Conservation (phyloP, 257 asterid genomes). For the Ilex asprella region DNA sequence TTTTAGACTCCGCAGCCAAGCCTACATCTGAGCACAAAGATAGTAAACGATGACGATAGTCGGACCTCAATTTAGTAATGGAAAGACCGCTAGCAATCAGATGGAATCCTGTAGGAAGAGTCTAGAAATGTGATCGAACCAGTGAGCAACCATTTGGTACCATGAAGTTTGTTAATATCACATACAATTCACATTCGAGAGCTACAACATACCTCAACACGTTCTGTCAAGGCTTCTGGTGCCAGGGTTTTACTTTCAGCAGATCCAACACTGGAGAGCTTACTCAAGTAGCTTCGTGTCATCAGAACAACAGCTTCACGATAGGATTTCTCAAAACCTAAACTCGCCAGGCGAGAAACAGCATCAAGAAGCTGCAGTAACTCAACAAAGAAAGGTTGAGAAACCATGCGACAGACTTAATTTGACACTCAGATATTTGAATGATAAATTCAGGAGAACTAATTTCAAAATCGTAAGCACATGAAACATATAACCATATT, state of each 20-base stretch:
- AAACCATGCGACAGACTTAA: constrained; percentile 21
- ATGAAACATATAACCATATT: constrained; percentile 8
- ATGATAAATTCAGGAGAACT: constrained; percentile 1
- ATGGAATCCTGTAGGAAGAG: constrained; percentile 96
- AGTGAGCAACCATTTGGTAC: constrained; percentile 52
- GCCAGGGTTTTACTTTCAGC: constrained; percentile 79
- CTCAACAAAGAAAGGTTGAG: constrained; percentile 59
- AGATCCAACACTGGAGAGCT: constrained; percentile 77
- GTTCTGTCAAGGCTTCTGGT: constrained; percentile 91
- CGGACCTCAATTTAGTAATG: constrained; percentile 67
- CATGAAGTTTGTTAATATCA: constrained; percentile 14
- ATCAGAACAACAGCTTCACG: constrained; percentile 94
- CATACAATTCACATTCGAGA: constrained; percentile 9
- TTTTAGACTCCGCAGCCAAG: constrained; percentile 92
- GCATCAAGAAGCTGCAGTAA: constrained; percentile 99
- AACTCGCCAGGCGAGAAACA: constrained; percentile 97
- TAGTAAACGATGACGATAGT: constrained; percentile 90
- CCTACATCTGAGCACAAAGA: constrained; percentile 99
- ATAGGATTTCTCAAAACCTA: constrained; percentile 94
- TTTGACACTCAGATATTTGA: constrained; percentile 1
- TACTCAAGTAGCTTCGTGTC: constrained; percentile 87
- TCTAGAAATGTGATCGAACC: constrained; percentile 79
- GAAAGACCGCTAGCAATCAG: constrained; percentile 76
- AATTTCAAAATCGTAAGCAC: background rate
- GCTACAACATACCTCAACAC: constrained; percentile 68